Base-by-base conservation (phyloP, 495 filamentous ascomycete genomes). In the Penicillium psychrofluorescens region DNA sequence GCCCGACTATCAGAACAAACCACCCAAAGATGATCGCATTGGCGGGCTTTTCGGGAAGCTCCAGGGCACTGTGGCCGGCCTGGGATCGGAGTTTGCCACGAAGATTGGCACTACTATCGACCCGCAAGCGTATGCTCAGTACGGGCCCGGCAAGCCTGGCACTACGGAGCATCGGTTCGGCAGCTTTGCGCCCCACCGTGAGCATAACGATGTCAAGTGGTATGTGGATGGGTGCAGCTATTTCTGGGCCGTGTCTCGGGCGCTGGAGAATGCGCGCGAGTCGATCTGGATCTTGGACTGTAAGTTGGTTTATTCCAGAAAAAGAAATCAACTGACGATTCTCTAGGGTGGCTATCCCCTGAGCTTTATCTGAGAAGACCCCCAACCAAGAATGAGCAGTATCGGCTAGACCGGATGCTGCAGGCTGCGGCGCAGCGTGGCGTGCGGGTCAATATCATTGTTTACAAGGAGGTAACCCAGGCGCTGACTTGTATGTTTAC, bases 151-250 rank as follows among this genome's bases (percentile, higher is more conserved):
- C 13, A 65, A 71, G 37, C 62, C 70, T 36, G 61, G 62, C 37
- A 61, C 2, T 4, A 22, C 74, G 34, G 69, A 79, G 39, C 74
- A 91, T 49, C 79, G 89, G 30, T 95, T 83, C 63, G 76, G 80
- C 33, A 94, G 87, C 49, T 96, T 96, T 66, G 85, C 86, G 2
- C 84, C 87, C 6, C 65, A 77, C 11, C 67, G 80, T 22, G 68
- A 75, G 38, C 72, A 74, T 11, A 86, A 86, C 48, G 74, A 81
- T 41, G 75, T 74, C 31, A 95, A 97, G 66, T 95, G 89, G 88
- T 92, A 86, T 70, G 88, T 96, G 15, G 91, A 97, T 63, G 91
- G 87, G 2, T 90, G 86, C 56, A 81, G 81, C 1, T 97, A 97
- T 56, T 88, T 97, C 69, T 90, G 81, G 75, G 91, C 91, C 11